These are phyloP conservation scores for Aspergillus egyptiacus DNA, from an alignment of 495 filamentous ascomycete genomes.

Conservation along the genomic window DNA sequence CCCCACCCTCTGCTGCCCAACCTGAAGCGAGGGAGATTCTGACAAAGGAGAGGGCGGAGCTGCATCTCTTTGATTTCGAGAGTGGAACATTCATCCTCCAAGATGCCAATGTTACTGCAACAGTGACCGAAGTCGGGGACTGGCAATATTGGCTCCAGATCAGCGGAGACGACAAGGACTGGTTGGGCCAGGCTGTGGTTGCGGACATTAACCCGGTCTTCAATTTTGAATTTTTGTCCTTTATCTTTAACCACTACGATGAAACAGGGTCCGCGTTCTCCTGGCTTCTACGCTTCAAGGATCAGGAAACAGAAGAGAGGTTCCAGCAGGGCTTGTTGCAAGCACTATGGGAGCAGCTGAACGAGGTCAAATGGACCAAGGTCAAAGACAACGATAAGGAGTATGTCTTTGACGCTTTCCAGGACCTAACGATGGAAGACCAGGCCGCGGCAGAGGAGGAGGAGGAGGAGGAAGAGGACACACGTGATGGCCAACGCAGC, in stretches of 20 bases:
- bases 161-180: constrained; percentile 66
- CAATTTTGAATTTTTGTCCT: constrained; percentile 95
- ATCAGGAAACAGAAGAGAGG: constrained; percentile 67
- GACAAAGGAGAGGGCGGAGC: constrained; percentile 69
- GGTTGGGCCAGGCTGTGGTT: constrained; percentile 80
- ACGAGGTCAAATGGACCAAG: constrained; percentile 91
- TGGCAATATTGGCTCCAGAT: constrained; percentile 98
- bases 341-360: constrained; percentile 94
- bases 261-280: constrained; percentile 88
- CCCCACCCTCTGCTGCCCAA: constrained; percentile 53
- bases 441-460: constrained; percentile 56
- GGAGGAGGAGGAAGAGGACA: constrained; percentile 56
- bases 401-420: constrained; percentile 92
- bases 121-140: constrained; percentile 76
- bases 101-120: constrained; percentile 65
- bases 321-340: constrained; percentile 95
- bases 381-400: constrained; percentile 86
- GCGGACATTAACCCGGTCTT: constrained; percentile 97
- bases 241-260: constrained; percentile 96
- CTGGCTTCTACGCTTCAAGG: constrained; percentile 89
- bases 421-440: constrained; percentile 91
- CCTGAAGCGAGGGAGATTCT: constrained; percentile 69
- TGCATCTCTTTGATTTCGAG: constrained; percentile 88
- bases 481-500: constrained; percentile 58
- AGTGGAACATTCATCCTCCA: constrained; percentile 79